A percentile compares a stretch with the other conserved stretches of the same genome.
Conservation (phyloP, 1,139 yeast species). For the Tardiomyces depauwii region DNA sequence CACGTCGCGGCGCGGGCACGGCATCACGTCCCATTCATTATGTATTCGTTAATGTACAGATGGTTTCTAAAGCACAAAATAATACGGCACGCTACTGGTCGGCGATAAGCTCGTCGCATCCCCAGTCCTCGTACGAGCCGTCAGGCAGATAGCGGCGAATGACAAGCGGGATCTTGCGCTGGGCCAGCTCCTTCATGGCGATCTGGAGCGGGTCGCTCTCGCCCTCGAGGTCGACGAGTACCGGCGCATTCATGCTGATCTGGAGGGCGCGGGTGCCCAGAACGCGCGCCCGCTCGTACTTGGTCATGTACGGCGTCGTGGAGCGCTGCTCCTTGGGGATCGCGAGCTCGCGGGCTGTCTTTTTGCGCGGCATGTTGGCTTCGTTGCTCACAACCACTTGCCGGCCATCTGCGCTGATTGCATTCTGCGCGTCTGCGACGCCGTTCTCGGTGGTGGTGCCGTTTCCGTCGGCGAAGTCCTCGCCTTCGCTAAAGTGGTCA, state of each 20-base stretch:
- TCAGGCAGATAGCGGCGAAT: slow-evolving; percentile 95
- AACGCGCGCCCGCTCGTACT: slow-evolving; percentile 93
- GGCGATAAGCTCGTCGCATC: slow-evolving; percentile 91
- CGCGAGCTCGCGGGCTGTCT: slow-evolving; percentile 70
- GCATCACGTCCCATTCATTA: neutral
- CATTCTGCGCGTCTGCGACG: slow-evolving; percentile 34
- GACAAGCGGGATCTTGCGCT: slow-evolving; percentile 88
- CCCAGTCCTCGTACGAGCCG: slow-evolving; percentile 97
- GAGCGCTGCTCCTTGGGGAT: slow-evolving; percentile 81
- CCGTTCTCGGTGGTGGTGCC: slow-evolving; percentile 25
- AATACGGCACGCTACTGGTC: slow-evolving; percentile 40
- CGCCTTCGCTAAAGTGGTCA: slow-evolving; percentile 65
- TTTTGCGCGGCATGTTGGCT: slow-evolving; percentile 40
- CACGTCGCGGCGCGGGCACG: too few species aligned
- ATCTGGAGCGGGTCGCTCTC: slow-evolving; percentile 99
- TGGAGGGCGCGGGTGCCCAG: slow-evolving; percentile 94
- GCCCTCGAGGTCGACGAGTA: slow-evolving; percentile 93
- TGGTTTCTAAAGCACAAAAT: neutral
- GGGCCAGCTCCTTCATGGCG: slow-evolving; percentile 93
- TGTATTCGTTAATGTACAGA: neutral
- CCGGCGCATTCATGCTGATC: slow-evolving; percentile 97
- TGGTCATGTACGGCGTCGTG: slow-evolving; percentile 98
- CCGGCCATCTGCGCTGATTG: slow-evolving; percentile 64
- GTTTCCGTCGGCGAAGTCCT: slow-evolving; percentile 37
- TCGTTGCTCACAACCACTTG: slow-evolving; percentile 37